Base-by-base conservation (phyloP, 2,329 filamentous ascomycete species). In the Rhynchosporium graminicola region DNA sequence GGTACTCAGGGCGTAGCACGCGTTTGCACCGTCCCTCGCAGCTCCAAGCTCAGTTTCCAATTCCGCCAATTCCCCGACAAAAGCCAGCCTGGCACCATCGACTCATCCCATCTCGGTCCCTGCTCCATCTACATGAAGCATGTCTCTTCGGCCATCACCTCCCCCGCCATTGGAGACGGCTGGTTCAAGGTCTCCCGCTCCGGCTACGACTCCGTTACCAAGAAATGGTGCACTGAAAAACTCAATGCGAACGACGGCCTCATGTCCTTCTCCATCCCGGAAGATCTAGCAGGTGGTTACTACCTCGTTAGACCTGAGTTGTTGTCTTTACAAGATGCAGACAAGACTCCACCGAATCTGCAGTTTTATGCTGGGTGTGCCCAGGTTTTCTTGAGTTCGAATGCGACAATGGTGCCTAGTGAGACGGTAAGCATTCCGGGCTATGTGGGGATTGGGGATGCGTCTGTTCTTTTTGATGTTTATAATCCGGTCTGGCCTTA, bases 71-170 rank as follows among this genome's bases (percentile, higher is more conserved):
- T 80, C 75, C 80, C 88, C 51, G 80, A 87, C 71, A 82, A 80
- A 50, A 75, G 79, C 31, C 71, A 79, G 40, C 79, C 82, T 3
- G 82, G 83, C 28, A 76, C 80, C 62, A 82, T 92, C 62, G 87
- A 88, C 71, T 70, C 72, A 12, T 82, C 80, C 40, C 87, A 88
- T 75, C 82, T 84, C 73, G 89, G 89, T 0, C 87, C 89, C 55
- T 90, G 88, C 71, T 83, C 88, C 33, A 83, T 92, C 29, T 92
- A 92, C 75, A 79, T 91, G 77, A 92, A 92, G 78, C 84, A 85
- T 70, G 83, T 91, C 1, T 75, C 79, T 66, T 80, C 85, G 62
- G 84, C 87, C 63, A 76, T 76, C 12, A 73, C 72, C 28, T 77
- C 80, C 66, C 74, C 82, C 12, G 85, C 85, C 56, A 77, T 80